Base-by-base conservation (phyloP, 805 yeast genomes). In the Torulaspora gathmanii region DNA sequence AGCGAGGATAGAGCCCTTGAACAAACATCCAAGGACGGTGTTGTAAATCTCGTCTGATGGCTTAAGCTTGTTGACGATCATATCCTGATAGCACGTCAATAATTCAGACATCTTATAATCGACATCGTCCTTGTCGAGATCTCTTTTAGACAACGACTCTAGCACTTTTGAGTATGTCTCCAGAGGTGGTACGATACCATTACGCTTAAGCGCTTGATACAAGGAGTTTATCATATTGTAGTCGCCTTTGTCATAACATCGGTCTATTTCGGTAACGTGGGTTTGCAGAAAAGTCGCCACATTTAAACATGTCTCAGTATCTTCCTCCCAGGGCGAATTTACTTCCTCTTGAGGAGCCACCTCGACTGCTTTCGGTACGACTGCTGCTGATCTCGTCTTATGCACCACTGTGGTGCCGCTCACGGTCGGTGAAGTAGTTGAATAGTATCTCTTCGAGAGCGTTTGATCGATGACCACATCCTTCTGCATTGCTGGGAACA, bases 21-120 rank as follows among this genome's bases (percentile, higher is more conserved):
- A 68, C 22, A 84, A 67, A 25, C 76, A 72, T 17, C 66, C 63
- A 37, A 84, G 67, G 4, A 77, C 73, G 3, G 76, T 60, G 53
- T 75, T 69, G 61, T 78, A 83, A 6, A 86, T 82, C 15, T 67
- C 68, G 33, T 60, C 55, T 20, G 74, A 70, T 13, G 93, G 93
- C 57, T 77, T 80, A 31, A 78, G 48, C 49, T 69, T 71, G 51
- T 72, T 70, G 19, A 75, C 57, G 30, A 84, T 69, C 58, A 83
- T 66, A 54, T 82, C 89, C 40, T 84, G 85, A 58, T 84, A 84
- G 28, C 82, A 79, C 16, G 79, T 81, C 51, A 84, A 65, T 46
- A 84, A 60, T 43, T 74, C 77, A 2, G 86, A 82, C 59, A 84
- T 69, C 57, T 75, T 77, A 37, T 73, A 74, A 58, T 84, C 88